Evolutionary conservation across 805 yeast genomes (phyloP).

Genomic region (Torulaspora franciscae): DNA sequence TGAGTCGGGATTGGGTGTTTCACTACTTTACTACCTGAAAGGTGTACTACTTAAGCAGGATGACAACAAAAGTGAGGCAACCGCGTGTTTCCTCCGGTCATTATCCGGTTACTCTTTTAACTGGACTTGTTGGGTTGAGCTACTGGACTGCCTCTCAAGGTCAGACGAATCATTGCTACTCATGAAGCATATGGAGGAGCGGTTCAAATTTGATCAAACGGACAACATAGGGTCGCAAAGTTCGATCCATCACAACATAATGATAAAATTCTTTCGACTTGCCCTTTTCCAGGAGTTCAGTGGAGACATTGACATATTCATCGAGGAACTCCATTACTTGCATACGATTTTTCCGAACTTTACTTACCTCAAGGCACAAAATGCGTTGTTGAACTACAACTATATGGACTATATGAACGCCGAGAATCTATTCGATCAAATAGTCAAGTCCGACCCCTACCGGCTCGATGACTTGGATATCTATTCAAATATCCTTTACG

Average conservation of each 20-base stretch:
- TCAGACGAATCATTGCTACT: conserved; percentile 54
- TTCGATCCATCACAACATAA: conserved; percentile 23
- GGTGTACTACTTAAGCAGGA: conserved; percentile 62
- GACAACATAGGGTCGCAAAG: conserved; percentile 18
- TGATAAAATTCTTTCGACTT: conserved; percentile 58
- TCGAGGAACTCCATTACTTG: conserved; percentile 47
- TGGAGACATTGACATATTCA: conserved; percentile 55
- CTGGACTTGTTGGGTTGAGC: conserved; percentile 92
- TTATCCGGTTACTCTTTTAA: conserved; percentile 69
- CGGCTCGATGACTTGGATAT: conserved; percentile 87
- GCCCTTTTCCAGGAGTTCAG: conserved; percentile 72
- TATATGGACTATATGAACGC: conserved; percentile 81
- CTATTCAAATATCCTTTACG: conserved; percentile 91
- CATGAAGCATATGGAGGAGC: conserved; percentile 37
- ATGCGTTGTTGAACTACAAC: conserved; percentile 76
- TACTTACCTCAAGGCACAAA: conserved; percentile 69
- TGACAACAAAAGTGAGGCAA: conserved; percentile 57
- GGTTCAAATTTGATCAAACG: conserved; percentile 15
- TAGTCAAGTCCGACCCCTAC: conserved; percentile 71
- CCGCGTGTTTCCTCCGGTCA: conserved; percentile 55
- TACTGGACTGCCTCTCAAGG: conserved; percentile 54
- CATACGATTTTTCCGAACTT: conserved; percentile 62
- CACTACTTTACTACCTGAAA: conserved; percentile 65
- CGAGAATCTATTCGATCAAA: conserved; percentile 70
- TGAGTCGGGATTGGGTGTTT: conserved; percentile 30